These are phyloP conservation scores for Exidia glandulosa DNA, from an alignment of 768 basidiomycete species.

Conservation along the genomic window DNA sequence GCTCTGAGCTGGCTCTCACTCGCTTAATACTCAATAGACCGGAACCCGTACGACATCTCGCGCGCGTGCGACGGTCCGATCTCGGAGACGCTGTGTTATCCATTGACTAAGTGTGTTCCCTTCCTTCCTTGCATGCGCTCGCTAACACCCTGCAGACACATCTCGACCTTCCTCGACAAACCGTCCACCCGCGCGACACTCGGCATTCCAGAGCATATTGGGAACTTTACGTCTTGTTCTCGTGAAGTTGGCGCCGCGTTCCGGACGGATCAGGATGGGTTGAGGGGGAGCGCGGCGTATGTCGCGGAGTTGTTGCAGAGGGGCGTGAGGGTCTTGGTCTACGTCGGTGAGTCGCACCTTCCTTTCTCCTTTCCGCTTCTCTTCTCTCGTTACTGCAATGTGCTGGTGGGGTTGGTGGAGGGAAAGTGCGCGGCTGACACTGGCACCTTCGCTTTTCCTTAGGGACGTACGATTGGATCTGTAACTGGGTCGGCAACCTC, in stretches of 20 bases:
- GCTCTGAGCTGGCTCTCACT: conserved; percentile 7
- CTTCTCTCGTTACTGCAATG: not conserved
- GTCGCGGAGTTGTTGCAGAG: not conserved
- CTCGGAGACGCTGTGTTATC: conserved; percentile 43
- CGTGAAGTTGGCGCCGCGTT: conserved; percentile 40
- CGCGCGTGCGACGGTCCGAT: conserved; percentile 43
- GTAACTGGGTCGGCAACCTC: conserved; percentile 24
- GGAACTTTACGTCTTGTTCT: conserved; percentile 33
- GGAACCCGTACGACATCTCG: conserved; percentile 61
- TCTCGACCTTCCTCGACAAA: not conserved
- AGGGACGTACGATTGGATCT: conserved; percentile 16
- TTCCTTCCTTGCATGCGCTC: not conserved
- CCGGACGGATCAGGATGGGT: conserved; percentile 27
- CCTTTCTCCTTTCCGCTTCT: not conserved
- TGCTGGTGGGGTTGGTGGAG: not conserved
- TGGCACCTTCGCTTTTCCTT: not conserved
- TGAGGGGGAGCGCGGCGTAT: conserved; percentile 7
- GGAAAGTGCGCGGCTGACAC: no score
- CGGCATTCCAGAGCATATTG: conserved; percentile 47
- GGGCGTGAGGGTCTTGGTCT: not conserved
- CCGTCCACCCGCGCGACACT: conserved; percentile 18
- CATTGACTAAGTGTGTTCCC: conserved; percentile 32
- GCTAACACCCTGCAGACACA: not conserved
- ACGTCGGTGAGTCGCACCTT: not conserved
- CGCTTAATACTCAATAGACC: conserved; percentile 25